Percentiles rank a stretch among this genome's conserved stretches.
phyloP scores from a whole-genome alignment of 768 basidiomycete genomes.

The Trametopsis cervina region DNA sequence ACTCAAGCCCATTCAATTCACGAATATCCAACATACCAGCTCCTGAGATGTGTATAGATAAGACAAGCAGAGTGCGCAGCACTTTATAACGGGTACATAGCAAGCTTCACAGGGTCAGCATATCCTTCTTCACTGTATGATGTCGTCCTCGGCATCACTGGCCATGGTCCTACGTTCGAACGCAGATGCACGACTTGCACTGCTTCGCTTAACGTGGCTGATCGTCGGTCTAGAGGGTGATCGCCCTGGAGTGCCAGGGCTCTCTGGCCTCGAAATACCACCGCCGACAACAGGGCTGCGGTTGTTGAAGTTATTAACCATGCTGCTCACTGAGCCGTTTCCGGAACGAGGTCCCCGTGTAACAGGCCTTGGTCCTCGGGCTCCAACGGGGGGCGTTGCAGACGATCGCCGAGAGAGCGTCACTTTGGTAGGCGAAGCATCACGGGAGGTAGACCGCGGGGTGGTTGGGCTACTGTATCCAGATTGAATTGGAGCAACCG shows the following conservation, averaged over 20 bases:
- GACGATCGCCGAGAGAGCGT: conserved; percentile 38
- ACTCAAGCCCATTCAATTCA: no score
- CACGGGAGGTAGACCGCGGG: conserved; percentile 23
- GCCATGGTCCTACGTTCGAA: conserved; percentile 73
- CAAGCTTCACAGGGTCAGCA: no score
- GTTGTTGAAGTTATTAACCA: conserved; percentile 53
- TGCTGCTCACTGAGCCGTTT: conserved; percentile 39
- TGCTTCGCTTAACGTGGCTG: conserved; percentile 22
- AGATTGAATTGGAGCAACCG: conserved; percentile 25
- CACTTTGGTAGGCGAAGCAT: conserved; percentile 29
- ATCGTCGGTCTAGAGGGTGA: conserved; percentile 19
- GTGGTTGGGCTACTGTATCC: conserved; percentile 21
- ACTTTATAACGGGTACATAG: no score
- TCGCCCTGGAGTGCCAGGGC: conserved; percentile 9
- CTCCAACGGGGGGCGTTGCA: conserved; percentile 29
- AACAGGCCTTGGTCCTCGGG: conserved; percentile 42
- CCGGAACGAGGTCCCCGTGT: conserved; percentile 40
- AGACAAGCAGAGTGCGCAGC: no score
- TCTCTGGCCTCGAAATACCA: conserved; percentile 5
- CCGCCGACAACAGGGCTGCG: conserved; percentile 25
- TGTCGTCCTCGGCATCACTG: conserved; percentile 76
- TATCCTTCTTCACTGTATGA: conserved; percentile 33
- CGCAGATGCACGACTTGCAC: conserved; percentile 25
- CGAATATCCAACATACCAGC: no score
- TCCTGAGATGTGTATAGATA: no score